Evolutionary conservation across 1,284 basidiomycete species (phyloP).

Genomic region (Takashimella koratensis): DNA sequence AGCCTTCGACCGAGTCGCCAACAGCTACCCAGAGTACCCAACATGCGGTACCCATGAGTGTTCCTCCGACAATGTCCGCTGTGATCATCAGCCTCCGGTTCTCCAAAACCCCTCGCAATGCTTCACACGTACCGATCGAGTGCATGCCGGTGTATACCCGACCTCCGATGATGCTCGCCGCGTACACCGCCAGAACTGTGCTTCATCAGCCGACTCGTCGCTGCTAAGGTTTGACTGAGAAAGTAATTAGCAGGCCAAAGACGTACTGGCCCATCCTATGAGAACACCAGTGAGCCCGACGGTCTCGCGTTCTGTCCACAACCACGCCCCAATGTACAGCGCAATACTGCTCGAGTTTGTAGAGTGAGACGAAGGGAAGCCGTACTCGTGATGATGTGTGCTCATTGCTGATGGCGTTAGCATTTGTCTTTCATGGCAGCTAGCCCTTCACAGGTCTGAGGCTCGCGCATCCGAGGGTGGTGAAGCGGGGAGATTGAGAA

Average conservation of each 20-base stretch:
- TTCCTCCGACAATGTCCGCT: constrained; percentile 68
- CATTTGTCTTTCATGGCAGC: neutral
- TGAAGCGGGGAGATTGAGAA: too few species aligned
- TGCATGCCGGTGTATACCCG: constrained; percentile 91
- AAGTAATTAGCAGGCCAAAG: too few species aligned
- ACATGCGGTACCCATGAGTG: constrained; percentile 61
- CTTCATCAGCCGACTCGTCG: neutral
- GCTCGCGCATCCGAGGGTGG: neutral
- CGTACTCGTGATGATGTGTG: constrained; percentile 61
- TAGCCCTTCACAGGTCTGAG: too few species aligned
- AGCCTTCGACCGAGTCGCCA: constrained; percentile 43
- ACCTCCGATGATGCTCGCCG: constrained; percentile 77
- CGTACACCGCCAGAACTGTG: constrained; percentile 59
- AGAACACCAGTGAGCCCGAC: constrained; percentile 15
- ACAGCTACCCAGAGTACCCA: constrained; percentile 58
- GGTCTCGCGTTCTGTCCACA: constrained; percentile 22
- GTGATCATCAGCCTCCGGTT: too few species aligned
- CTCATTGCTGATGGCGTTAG: constrained; percentile 67
- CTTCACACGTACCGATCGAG: constrained; percentile 53
- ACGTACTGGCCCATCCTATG: constrained; percentile 23
- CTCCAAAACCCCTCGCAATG: too few species aligned
- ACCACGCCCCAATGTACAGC: constrained; percentile 57
- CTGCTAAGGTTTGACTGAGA: neutral
- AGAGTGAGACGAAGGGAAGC: constrained; percentile 94
- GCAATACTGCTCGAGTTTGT: constrained; percentile 88